Conservation (phyloP, 2,329 filamentous ascomycete genomes). For the Zalaria sp. region DNA sequence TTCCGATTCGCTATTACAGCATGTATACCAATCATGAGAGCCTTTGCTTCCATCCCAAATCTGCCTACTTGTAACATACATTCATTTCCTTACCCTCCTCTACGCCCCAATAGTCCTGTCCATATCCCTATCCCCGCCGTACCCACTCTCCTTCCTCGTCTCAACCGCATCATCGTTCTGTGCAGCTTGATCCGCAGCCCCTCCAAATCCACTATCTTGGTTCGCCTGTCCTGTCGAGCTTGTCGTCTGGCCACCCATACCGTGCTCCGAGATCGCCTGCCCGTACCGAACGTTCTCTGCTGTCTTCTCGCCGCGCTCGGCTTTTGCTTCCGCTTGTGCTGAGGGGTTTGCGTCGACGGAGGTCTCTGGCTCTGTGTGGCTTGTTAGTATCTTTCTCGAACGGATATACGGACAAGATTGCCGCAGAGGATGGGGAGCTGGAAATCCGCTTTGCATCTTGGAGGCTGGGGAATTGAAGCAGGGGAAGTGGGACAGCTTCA, state of each 20-base stretch:
- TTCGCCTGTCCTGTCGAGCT: constrained; percentile 20
- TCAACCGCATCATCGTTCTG: constrained; percentile 19
- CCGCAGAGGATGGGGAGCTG: constrained; percentile 6
- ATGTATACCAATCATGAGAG: no score
- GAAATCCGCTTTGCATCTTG: background rate
- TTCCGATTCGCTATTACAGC: no score
- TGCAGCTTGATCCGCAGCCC: constrained; percentile 11
- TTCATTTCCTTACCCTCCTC: background rate
- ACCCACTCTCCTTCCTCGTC: constrained; percentile 28
- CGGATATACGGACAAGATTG: constrained; percentile 1
- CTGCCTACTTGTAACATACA: no score
- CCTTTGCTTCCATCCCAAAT: no score
- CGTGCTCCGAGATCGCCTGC: constrained; percentile 40
- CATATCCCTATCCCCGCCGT: constrained; percentile 35
- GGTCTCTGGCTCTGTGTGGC: constrained; percentile 10
- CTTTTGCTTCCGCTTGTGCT: constrained; percentile 17
- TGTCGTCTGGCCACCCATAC: constrained; percentile 39
- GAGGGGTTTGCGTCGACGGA: constrained; percentile 18
- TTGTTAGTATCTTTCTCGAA: constrained; percentile 6
- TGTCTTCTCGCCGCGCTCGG: constrained; percentile 27
- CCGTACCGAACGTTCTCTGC: constrained; percentile 42
- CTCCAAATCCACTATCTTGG: constrained; percentile 23
- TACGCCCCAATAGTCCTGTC: constrained; percentile 33
- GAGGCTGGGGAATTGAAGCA: background rate
- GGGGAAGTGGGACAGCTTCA: background rate